Conservation (phyloP, 2,329 filamentous ascomycete species). For the Lasiodiplodia hormozganensis region DNA sequence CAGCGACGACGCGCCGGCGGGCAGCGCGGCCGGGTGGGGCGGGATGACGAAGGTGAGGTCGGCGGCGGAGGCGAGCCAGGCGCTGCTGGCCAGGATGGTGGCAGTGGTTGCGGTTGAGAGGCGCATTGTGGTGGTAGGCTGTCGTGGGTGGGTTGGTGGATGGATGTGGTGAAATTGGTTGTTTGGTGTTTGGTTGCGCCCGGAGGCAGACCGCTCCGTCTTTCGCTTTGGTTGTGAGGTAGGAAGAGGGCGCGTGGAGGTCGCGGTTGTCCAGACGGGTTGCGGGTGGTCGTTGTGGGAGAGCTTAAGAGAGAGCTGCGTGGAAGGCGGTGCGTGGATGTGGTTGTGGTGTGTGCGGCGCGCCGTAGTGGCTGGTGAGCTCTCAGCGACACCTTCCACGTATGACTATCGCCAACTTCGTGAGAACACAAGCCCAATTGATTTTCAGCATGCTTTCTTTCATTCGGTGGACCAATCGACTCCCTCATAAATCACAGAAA, state of each 20-base stretch:
- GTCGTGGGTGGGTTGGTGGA: not conserved
- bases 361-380: constrained; percentile 4
- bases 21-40: constrained; percentile 32
- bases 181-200: not conserved
- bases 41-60: constrained; percentile 21
- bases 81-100: not conserved
- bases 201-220: too few relatives aligned
- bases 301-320: not conserved
- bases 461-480: too few relatives aligned
- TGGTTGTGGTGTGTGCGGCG: constrained; percentile 6
- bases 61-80: constrained; percentile 13
- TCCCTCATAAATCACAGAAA: not conserved
- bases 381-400: not conserved
- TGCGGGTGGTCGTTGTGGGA: not conserved
- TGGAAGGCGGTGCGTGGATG: constrained; percentile 19
- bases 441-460: not conserved
- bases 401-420: not conserved
- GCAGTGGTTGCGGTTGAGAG: not conserved
- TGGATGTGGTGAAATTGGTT: not conserved
- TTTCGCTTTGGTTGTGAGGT: too few relatives aligned
- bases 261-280: not conserved
- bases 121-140: not conserved
- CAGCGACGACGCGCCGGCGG: constrained; percentile 5
- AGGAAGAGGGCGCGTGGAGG: not conserved
- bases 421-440: not conserved